Evolutionary conservation across 129 eudicot genomes (phyloP), one percentile per base, ranked within the genome.

Genomic region (Saussurea involucrata): DNA sequence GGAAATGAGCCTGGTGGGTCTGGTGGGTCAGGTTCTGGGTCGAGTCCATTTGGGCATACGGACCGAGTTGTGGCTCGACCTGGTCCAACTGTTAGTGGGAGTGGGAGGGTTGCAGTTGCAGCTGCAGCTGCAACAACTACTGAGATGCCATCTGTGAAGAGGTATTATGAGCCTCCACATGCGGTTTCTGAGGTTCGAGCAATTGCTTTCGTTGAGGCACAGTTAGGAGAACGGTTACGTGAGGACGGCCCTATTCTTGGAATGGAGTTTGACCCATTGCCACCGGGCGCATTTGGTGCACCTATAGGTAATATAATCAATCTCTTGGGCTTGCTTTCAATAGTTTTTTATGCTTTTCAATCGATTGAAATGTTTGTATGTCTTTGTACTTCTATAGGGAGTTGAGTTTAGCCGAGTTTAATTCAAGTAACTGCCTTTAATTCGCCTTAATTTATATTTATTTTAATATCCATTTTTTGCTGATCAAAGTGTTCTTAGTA

Each of bases 201-300:
- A 2, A 83, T 94, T 84, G 84, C 87, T n/a, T 94, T 87, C 66
- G 93, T 94, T 57, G 98, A 94, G 71, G 93, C 97, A 0, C 98
- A 94, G 78, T 87, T 94, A 69, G 98, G 98, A 63, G 98, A 87
- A 75, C 81, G 90, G 12, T 73, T 94, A 68, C 86, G 96, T 70
- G 92, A 89, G 18, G 97, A 94, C 34, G 97, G 97, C 1, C 98
- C 98, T 17, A 87, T 92, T 68, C 91, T 94, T 67, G 98, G 98
- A 60, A 89, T 94, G 90, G 98, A 91, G 96, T 94, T 94, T 85
- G 98, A 94, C 85, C 97, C 97, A 9, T 80, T 94, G 90, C 98
- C 98, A 3, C 98, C 98, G 37, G 98, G 98, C 68, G 98, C 98
- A 80, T 91, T 94, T 87, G 97, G 97, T 60, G 87, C 97, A 31